These are phyloP conservation scores for Melanogaster broomeanus DNA, from an alignment of 768 basidiomycete species.

Conservation along the genomic window DNA sequence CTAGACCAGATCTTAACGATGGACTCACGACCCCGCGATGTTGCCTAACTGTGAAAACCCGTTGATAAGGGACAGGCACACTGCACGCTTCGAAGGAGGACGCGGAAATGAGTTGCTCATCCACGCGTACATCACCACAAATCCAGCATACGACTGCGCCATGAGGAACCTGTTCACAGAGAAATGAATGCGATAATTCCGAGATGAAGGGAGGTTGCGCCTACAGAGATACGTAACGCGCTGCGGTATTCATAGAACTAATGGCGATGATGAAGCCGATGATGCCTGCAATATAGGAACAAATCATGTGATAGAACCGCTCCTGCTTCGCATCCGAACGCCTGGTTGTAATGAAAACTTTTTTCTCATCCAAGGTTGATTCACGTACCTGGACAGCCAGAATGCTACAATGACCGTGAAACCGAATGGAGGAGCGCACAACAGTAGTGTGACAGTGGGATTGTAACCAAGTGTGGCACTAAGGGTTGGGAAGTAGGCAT, in stretches of 20 bases:
- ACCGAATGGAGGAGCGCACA: conserved; percentile 77
- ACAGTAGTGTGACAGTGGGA: conserved; percentile 61
- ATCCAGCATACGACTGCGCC: conserved; percentile 72
- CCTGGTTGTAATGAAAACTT: conserved; percentile 30
- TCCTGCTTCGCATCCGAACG: conserved; percentile 73
- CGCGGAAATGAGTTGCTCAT: conserved; percentile 64
- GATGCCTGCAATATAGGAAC: conserved; percentile 56
- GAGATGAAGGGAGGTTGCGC: conserved; percentile 23
- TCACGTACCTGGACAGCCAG: conserved; percentile 46
- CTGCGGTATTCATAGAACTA: conserved; percentile 60
- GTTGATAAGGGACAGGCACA: conserved; percentile 80
- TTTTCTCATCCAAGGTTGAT: not conserved
- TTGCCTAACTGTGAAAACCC: conserved; percentile 84
- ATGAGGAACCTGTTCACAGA: conserved; percentile 60
- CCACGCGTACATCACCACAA: conserved; percentile 62
- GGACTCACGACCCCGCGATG: conserved; percentile 74
- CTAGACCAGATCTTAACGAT: not conserved
- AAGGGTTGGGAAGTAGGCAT: conserved; percentile 82
- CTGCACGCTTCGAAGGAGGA: conserved; percentile 82
- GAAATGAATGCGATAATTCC: conserved; percentile 3
- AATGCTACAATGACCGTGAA: conserved; percentile 61
- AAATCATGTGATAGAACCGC: conserved; percentile 68
- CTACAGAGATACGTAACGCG: conserved; percentile 67
- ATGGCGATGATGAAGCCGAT: conserved; percentile 69
- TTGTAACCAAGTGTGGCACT: conserved; percentile 69